Evolutionary conservation across 1,139 yeast genomes (phyloP).

Genomic region (Arxiozyma heterogenica): DNA sequence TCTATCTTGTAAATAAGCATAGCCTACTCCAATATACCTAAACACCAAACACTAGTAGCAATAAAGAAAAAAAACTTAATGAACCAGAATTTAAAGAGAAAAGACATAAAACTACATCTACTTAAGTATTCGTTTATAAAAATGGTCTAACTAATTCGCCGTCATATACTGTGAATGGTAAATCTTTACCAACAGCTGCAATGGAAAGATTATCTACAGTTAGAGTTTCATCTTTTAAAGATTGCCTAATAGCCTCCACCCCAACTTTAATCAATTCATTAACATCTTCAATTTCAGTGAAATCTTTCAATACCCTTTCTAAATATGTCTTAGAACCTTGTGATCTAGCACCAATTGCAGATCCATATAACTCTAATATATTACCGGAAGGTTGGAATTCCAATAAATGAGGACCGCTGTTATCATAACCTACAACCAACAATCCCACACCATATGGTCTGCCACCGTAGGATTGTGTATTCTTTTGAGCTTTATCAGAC

Average conservation of each 20-base stretch:
- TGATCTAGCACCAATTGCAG: conserved; percentile 97
- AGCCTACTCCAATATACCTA: neutral
- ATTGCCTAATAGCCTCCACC: conserved; percentile 84
- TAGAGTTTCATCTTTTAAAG: conserved; percentile 89
- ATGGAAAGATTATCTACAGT: conserved; percentile 78
- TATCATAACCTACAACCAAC: conserved; percentile 85
- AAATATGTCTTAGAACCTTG: conserved; percentile 96
- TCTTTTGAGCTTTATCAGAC: conserved; percentile 94
- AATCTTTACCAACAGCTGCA: conserved; percentile 79
- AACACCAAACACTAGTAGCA: neutral
- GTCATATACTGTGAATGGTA: conserved; percentile 66
- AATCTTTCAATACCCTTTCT: conserved; percentile 71
- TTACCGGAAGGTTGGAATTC: conserved; percentile 97
- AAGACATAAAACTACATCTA: neutral
- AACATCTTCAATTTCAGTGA: conserved; percentile 44
- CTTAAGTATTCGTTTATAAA: conserved; percentile 14
- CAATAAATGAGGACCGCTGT: conserved; percentile 84
- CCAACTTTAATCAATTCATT: conserved; percentile 82
- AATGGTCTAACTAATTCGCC: conserved; percentile 75
- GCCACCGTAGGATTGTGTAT: conserved; percentile 92
- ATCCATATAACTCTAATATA: conserved; percentile 80
- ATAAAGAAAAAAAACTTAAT: too few relatives aligned
- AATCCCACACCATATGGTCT: conserved; percentile 98
- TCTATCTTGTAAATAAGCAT: neutral
- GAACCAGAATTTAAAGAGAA: neutral